These are phyloP conservation scores for Olyra latifolia DNA, from an alignment of 176 grass and related monocot genomes.

Conservation along the genomic window DNA sequence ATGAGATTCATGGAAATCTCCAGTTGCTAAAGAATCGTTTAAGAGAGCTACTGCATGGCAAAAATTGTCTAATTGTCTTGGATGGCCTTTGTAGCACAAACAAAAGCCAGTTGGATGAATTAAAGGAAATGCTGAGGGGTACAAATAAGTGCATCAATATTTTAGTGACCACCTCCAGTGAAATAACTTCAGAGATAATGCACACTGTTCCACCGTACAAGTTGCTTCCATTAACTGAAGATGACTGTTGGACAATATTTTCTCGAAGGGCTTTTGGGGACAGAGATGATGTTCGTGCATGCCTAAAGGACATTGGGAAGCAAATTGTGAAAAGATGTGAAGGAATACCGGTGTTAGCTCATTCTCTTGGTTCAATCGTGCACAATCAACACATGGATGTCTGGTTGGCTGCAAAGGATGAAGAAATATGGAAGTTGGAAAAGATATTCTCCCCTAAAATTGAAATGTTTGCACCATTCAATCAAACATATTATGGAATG, in stretches of 20 bases:
- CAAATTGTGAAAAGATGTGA: slow-evolving; percentile 37
- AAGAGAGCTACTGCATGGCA: neutral
- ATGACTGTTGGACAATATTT: slow-evolving; percentile 35
- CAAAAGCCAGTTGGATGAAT: slow-evolving; percentile 17
- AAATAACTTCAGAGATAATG: slow-evolving; percentile 35
- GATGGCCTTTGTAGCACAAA: slow-evolving; percentile 21
- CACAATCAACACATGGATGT: neutral
- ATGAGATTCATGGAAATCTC: neutral
- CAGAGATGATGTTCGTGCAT: neutral
- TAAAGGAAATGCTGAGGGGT: slow-evolving; percentile 17
- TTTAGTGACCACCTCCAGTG: slow-evolving; percentile 40
- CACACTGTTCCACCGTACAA: slow-evolving; percentile 13
- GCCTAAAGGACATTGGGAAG: slow-evolving; percentile 13
- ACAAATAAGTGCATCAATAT: slow-evolving; percentile 3
- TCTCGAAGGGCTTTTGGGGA: slow-evolving; percentile 25
- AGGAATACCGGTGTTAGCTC: slow-evolving; percentile 19
- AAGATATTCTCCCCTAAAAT: neutral
- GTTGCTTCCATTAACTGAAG: slow-evolving; percentile 27
- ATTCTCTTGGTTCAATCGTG: slow-evolving; percentile 31
- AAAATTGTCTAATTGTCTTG: slow-evolving; percentile 28
- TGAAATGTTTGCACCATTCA: slow-evolving; percentile 22
- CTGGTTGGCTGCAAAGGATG: slow-evolving; percentile 30
- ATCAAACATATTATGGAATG: slow-evolving; percentile 5
- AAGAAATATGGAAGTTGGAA: slow-evolving; percentile 13
- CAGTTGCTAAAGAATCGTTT: slow-evolving; percentile 30